Base-by-base conservation (phyloP, 2,329 filamentous ascomycete species). In the Sphaerostilbella broomeana region DNA sequence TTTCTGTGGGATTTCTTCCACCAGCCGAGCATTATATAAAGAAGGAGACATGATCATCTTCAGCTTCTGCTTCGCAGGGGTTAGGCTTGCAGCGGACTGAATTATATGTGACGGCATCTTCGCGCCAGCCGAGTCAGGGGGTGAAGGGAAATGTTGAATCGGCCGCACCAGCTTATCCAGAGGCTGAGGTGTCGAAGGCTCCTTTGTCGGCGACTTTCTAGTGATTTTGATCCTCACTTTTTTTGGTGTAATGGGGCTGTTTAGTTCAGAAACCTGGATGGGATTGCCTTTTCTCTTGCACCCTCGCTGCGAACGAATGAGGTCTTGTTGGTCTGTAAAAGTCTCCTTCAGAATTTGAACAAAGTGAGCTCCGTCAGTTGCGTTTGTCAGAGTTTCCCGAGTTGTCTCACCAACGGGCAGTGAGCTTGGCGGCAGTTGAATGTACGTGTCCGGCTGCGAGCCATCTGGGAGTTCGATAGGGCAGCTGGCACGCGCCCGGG, bases 401-500 rank as follows among this genome's bases (percentile, higher is more conserved):
- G 32, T 41, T 10, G 44, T 30, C 2, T 35, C 17, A 19, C 36
- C 36, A 17, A 54, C 15, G 4, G 29, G 9, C 6, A 52, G 26
- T 7, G 30, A 33, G 4, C 26, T 18, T 2, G 44, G 45, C 1
- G 47, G 44, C 2, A 50, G 38, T 4, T 39, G 38, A 3, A 54
- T 3, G 5, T 32, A 11, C 1, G 40, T 48, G 16, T 38, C 20
- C 10, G 43, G 44, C 13, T 40, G 28, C n/a, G 6, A 43, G 12
- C 48, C 53, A 27, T 55, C 48, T 16, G 43, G 52, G 32, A 56
- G 46, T 22, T 32, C 41, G 6, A 53, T 25, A 1, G 24, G 30
- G 20, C 50, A 40, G 33, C 30, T 44, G 24, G 40, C 43, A 29
- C 45, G 44, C 18, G 45, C 43, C 27, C 33, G 44, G 25, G 49